Evolutionary conservation across 1,284 basidiomycete genomes (phyloP).

Genomic region (Taiwanofungus camphoratus): DNA sequence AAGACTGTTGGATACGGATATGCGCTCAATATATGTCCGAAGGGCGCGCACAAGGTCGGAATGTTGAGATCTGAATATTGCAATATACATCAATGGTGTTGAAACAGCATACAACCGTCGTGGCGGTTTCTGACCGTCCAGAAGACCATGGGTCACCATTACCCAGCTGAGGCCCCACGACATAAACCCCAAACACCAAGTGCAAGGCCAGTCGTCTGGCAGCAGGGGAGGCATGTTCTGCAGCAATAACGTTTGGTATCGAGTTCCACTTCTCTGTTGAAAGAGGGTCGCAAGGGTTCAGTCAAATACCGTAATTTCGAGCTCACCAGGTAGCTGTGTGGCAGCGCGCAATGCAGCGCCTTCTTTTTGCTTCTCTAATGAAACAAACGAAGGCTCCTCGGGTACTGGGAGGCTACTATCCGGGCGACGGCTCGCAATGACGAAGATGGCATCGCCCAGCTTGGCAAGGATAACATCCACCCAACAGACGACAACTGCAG

Average conservation of each 20-base stretch:
- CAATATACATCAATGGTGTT: background rate
- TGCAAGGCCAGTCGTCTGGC: conserved; percentile 50
- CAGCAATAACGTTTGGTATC: conserved; percentile 39
- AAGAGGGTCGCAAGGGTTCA: too few species aligned
- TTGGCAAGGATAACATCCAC: conserved; percentile 55
- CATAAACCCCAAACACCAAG: conserved; percentile 48
- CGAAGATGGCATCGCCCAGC: conserved; percentile 37
- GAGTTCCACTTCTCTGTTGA: conserved; percentile 46
- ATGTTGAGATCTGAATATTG: background rate
- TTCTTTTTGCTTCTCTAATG: conserved; percentile 36
- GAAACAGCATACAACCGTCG: background rate
- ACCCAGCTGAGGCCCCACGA: conserved; percentile 40
- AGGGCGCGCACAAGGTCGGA: background rate
- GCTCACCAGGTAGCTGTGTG: conserved; percentile 58
- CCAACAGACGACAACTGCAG: conserved; percentile 48
- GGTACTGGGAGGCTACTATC: conserved; percentile 4
- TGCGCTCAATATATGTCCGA: background rate
- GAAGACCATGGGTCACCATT: background rate
- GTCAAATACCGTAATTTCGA: background rate
- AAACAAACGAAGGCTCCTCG: conserved; percentile 20
- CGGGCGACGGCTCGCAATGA: conserved; percentile 27
- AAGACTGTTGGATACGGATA: background rate
- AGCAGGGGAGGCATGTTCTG: conserved; percentile 48
- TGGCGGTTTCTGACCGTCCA: conserved; percentile 1
- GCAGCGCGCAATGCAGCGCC: conserved; percentile 51